phyloP scores from a whole-genome alignment of 805 yeast species.

The Vanderwaltozyma yarrowii region DNA sequence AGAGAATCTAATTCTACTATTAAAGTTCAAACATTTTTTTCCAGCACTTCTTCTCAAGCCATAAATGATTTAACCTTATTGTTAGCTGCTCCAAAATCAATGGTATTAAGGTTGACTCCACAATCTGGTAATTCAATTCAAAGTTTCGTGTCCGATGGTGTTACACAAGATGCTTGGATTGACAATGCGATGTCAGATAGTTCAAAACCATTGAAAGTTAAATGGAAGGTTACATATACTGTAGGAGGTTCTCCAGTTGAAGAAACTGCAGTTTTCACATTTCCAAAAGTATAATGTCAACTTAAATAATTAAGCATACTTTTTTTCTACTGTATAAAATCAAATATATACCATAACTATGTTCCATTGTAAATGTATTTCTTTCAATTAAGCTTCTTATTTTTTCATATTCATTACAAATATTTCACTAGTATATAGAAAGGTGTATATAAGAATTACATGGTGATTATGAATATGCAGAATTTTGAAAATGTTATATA shows the following conservation, averaged over 20 bases:
- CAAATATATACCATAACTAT: neutral
- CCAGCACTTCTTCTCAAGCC: conserved; percentile 38
- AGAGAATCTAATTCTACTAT: conserved; percentile 32
- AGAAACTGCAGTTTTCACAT: conserved; percentile 46
- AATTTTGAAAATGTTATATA: neutral
- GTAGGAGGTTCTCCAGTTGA: conserved; percentile 39
- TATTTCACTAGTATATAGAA: too few relatives aligned
- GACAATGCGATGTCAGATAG: conserved; percentile 28
- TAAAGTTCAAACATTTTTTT: conserved; percentile 38
- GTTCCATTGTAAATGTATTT: neutral
- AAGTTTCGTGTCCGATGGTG: conserved; percentile 38
- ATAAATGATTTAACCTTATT: conserved; percentile 46
- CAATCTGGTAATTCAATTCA: conserved; percentile 48
- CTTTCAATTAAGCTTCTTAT: too few relatives aligned
- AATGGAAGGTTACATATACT: conserved; percentile 60
- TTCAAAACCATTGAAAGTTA: conserved; percentile 44
- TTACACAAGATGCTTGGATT: conserved; percentile 38
- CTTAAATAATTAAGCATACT: neutral
- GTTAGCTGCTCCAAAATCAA: conserved; percentile 61
- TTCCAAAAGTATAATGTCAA: conserved; percentile 22
- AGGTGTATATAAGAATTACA: too few relatives aligned
- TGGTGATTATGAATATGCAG: neutral
- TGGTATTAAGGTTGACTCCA: conserved; percentile 48
- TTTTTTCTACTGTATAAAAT: too few relatives aligned
- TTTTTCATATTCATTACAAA: too few relatives aligned